Evolutionary conservation across 768 basidiomycete genomes (phyloP).

Genomic region (Tulasnella sp.): DNA sequence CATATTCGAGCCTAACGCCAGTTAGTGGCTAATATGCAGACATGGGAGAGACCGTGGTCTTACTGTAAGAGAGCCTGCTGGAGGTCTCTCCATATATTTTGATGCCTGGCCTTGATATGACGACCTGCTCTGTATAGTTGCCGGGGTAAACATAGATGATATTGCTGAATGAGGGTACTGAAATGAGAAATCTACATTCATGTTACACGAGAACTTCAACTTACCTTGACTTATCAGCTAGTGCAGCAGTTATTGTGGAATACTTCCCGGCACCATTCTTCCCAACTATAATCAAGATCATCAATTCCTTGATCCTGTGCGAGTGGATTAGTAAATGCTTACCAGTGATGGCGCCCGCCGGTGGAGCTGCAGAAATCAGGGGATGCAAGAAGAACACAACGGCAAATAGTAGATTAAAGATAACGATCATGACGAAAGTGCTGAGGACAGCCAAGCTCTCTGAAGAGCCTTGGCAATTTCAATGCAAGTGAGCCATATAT

Average conservation of each 20-base stretch:
- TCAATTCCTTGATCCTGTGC: not conserved
- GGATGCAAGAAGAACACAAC: too few relatives aligned
- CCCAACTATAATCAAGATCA: not conserved
- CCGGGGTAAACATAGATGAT: conserved; percentile 8
- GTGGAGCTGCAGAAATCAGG: not conserved
- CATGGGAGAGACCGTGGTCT: not conserved
- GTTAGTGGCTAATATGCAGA: not conserved
- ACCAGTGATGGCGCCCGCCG: conserved; percentile 7
- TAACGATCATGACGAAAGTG: too few relatives aligned
- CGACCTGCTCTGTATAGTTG: conserved; percentile 10
- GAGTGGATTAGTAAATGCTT: not conserved
- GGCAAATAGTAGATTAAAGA: too few relatives aligned
- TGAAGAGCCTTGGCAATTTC: too few relatives aligned
- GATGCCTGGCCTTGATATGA: conserved; percentile 7
- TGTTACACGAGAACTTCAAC: not conserved
- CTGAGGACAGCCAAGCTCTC: too few relatives aligned
- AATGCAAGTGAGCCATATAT: too few relatives aligned
- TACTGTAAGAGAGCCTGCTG: not conserved
- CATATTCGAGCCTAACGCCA: conserved; percentile 1
- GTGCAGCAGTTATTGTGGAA: conserved; percentile 8
- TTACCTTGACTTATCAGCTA: conserved; percentile 10
- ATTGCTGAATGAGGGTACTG: not conserved
- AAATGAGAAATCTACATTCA: not conserved
- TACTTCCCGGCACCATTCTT: conserved; percentile 13
- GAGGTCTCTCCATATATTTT: not conserved